These are phyloP conservation scores for Diddensiella transvaalensis DNA, from an alignment of 805 yeast genomes.

Conservation along the genomic window DNA sequence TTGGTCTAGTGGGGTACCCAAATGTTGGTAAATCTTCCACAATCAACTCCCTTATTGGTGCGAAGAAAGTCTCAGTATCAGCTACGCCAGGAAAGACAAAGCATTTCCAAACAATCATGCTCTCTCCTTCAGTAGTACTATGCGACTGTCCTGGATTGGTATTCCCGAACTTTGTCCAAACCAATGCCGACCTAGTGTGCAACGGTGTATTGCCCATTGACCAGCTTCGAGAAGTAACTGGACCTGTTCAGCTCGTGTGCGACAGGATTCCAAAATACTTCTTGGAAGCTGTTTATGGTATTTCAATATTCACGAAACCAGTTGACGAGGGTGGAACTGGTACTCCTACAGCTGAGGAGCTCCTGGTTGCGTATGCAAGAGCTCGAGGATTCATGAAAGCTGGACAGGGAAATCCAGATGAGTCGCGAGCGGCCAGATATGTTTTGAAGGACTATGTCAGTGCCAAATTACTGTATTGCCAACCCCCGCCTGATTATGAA, in stretches of 20 bases:
- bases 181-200: slow-evolving; percentile 94
- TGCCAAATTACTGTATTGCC: slow-evolving; percentile 79
- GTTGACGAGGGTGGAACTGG: slow-evolving; percentile 87
- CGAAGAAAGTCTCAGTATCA: slow-evolving; percentile 97
- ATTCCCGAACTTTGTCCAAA: slow-evolving; percentile 94
- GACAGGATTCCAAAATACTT: slow-evolving; percentile 85
- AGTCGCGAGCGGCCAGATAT: slow-evolving; percentile 88
- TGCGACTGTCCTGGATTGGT: slow-evolving; percentile 99
- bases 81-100: slow-evolving; percentile 98
- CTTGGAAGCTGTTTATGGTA: slow-evolving; percentile 91
- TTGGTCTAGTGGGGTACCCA: slow-evolving; percentile 97
- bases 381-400: slow-evolving; percentile 93
- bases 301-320: slow-evolving; percentile 72
- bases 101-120: slow-evolving; percentile 93
- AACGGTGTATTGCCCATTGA: slow-evolving; percentile 99
- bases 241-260: slow-evolving; percentile 81
- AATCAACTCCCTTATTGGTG: slow-evolving; percentile 91
- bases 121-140: slow-evolving; percentile 75
- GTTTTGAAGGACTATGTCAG: slow-evolving; percentile 91
- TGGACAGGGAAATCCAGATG: slow-evolving; percentile 96
- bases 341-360: slow-evolving; percentile 79
- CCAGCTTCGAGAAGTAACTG: slow-evolving; percentile 87
- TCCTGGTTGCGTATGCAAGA: slow-evolving; percentile 87
- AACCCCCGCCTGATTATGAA: slow-evolving; percentile 74
- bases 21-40: slow-evolving; percentile 97